Base-by-base conservation (phyloP, 2,329 filamentous ascomycete genomes). In the Alternaria sp. region DNA sequence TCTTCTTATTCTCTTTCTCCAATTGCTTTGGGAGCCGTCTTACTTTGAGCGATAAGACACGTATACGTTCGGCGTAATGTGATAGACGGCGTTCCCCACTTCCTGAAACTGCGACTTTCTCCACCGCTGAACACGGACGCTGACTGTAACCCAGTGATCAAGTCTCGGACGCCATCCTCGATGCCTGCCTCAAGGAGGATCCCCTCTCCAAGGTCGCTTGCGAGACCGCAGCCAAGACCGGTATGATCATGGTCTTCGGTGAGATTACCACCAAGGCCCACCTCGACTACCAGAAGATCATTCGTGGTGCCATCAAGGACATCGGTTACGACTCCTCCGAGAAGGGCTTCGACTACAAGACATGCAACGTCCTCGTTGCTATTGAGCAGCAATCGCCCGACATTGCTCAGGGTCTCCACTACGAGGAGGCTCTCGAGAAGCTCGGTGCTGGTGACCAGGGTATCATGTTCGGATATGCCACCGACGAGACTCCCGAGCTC, bases 311-410 rank as follows among this genome's bases (percentile, higher is more conserved):
- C 80, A 93, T 99, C 89, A 94, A 97, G 89, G 94, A 97, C 80
- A 99, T 99, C 79, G 95, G 95, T 77, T 99, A 98, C 85, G 95
- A 99, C 85, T 89, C 91, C 83, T 98, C 95, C 58, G 86, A 88
- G 77, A 99, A 99, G 90, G 95, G 95, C 67, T 99, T 99, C 84
- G 95, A 99, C 86, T 97, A 97, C 93, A 98, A 98, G 91, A 99
- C 95, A 74, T 94, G 92, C 87, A 98, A 97, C 86, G 89, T 99
- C 79, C 90, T 98, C 74, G 94, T 98, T 76, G 95, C 94, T 84
- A 97, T 99, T 82, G 95, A 99, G 90, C 89, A 99, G 86, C 95
- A 99, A 85, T 98, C 94, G 63, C 92, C 94, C 78, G 95, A 99
- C 83, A 99, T 99, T 79, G 95, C 95, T 74, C 95, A 98, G 86